Evolutionary conservation across 164 flowering plant species (phyloP), one percentile per base, ranked within the genome.

Genomic region (Macadamia tetraphylla): DNA sequence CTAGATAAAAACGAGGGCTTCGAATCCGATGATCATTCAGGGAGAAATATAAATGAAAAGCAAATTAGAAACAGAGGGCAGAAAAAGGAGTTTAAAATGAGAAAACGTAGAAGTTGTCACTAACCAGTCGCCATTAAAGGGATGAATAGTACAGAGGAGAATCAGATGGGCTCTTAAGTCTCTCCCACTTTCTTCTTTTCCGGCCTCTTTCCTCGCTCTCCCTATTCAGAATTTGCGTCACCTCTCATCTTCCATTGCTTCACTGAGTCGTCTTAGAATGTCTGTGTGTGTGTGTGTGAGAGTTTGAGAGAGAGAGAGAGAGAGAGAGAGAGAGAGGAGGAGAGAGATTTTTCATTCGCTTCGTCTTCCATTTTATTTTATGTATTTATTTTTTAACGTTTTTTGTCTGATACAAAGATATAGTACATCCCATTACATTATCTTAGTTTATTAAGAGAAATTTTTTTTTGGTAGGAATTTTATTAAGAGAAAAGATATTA

Each of bases 171-270:
- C 32, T 29, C 15, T 14, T 11, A 32, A 14, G 8, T 32, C 43
- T 32, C 43, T 32, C 40, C 3, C 17, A 60, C 62, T 60, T 32
- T 60, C n/a, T 31, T 11, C n/a, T 11, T 31, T 32, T 31, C 15
- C 40, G 9, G 2, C 40, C 40, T 35, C 9, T 46, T 46, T 8
- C 7, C 51, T 46, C 6, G 14, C 62, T 57, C 18, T 14, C 62
- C 7, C 13, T 60, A 18, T 60, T 60, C 43, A 60, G 43, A 67
- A 67, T 40, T 57, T 32, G 35, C 68, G 68, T 35, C 46, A 53
- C 60, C 68, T 55, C 9, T 35, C 60, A 35, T 52, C 58, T 60
- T 52, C 40, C 42, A 13, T 67, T 46, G 62, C 52, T 55, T 40
- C 40, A 35, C 31, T 49, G 58, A 29, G 43, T 64, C 30, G 52